Evolutionary conservation across 192 early-diverging fungal genomes (phyloP).

Genomic region (Coemansia sp.): DNA sequence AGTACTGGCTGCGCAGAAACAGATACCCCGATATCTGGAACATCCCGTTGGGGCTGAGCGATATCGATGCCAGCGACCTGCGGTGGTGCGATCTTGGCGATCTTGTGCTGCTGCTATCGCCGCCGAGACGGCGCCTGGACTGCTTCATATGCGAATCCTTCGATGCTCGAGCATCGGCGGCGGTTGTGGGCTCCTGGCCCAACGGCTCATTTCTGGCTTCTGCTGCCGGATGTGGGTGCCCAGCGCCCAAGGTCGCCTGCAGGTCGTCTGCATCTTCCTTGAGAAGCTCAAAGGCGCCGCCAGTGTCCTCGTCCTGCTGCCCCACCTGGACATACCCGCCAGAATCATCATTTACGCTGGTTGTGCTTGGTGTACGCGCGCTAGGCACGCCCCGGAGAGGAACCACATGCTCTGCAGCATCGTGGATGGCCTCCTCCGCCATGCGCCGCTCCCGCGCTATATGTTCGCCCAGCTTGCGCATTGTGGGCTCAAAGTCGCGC

Average conservation of each 20-base stretch:
- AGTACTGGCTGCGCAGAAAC: conserved; percentile 71
- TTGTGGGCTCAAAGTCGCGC: conserved; percentile 77
- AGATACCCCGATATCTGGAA: conserved; percentile 75
- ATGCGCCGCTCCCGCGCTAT: conserved; percentile 17
- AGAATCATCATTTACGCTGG: conserved; percentile 10
- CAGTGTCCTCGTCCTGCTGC: conserved; percentile 36
- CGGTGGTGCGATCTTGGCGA: conserved; percentile 20
- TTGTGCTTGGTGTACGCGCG: neutral
- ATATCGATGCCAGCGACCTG: conserved; percentile 43
- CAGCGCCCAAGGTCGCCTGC: neutral
- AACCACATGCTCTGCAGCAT: conserved; percentile 20
- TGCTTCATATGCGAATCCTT: neutral
- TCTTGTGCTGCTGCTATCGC: neutral
- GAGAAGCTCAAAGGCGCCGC: conserved; percentile 16
- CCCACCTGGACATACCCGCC: conserved; percentile 43
- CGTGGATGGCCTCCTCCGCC: conserved; percentile 17
- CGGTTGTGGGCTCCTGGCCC: neutral
- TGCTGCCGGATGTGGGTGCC: neutral
- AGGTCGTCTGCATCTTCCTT: conserved; percentile 12
- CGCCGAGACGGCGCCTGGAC: neutral
- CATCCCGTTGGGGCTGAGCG: conserved; percentile 36
- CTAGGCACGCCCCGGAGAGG: neutral
- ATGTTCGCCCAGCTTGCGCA: conserved; percentile 64
- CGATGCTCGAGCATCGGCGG: neutral
- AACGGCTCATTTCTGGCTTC: neutral